Evolutionary conservation across 306 rosid genomes (phyloP), one percentile per base, ranked within the genome.

Genomic region (Cucurbita maxima): DNA sequence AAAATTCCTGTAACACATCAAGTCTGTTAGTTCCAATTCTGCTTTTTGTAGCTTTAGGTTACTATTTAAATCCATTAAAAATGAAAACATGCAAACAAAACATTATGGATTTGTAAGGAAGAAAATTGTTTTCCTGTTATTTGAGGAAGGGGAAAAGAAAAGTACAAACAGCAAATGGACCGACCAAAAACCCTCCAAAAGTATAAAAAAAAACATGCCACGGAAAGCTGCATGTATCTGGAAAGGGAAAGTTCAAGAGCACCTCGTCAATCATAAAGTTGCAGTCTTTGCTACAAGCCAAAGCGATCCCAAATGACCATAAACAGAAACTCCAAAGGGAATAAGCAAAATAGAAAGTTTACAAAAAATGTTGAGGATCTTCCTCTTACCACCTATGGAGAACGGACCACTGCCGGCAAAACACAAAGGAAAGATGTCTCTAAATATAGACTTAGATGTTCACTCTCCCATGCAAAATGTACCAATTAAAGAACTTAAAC

Each of bases 1-100:
- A 89, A 81, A 94, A 94, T 82, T 94, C 96, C 99, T 94, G 95
- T 77, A 86, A 84, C 20, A 74, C 25, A 71, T 36, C 2, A 52
- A 50, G 5, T 30, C 44, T 47, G 36, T 69, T 25, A 70, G 59
- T 4, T 30, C 22, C 15, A 30, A 48, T 34, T 30, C 7, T 5
- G 8, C 16, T 5, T 30, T 70, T 70, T 34, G 34, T 70, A 51
- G 47, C 56, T 52, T 36, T 50, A 70, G 6, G 15, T 51, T 43
- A 9, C 9, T 15, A 70, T 16, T 61, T 61, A 36, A 34, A 45
- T 48, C 59, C 51, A 41, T 50, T 44, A 44, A 48, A 68, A 48
- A 67, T 12, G 2, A 69, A 48, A 25, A 22, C 37, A 68, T 47
- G 57, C 20, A 18, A 18, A 20, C 41, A 18, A 18, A 20, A 11